Base-by-base conservation (phyloP, 306 rosid genomes). In the Prunus salicina region DNA sequence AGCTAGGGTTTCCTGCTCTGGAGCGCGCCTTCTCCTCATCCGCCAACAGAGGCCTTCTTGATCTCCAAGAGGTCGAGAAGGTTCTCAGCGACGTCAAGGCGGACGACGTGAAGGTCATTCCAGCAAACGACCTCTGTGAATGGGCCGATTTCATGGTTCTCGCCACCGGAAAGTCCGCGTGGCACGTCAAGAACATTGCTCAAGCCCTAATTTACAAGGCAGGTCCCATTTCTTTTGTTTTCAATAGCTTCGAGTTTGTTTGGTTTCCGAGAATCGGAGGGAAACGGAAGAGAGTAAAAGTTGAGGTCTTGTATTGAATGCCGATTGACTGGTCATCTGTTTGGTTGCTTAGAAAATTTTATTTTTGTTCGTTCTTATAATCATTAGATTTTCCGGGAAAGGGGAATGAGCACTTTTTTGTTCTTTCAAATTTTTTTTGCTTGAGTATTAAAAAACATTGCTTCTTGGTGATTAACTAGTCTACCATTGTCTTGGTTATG, bases 101-200 rank as follows among this genome's bases (percentile, higher is more conserved):
- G 0, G 97, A 95, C 53, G 89, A 95, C 62, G 90, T 92, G 13
- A 92, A 85, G 87, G 89, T 92, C 61, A 79, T 95, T 9, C 90
- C 96, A 15, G 88, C 72, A 27, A 84, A 83, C 58, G 82, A 82
- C 15, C 86, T 82, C 73, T 72, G 82, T 65, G 90, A 87, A 46
- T 92, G 97, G 97, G 97, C 96, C 38, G 97, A 95, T 89, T 87
- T 80, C 86, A 92, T 91, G 91, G 97, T 92, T 3, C 81, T 95
- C 12, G 97, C 97, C 52, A 92, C 97, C 55, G 97, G 97, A 24
- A 90, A 92, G 83, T 95, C 99, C 22, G 74, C 88, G 18, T 95
- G 97, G 99, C 97, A 95, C 69, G 97, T 95, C 46, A 92, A 80
- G 96, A 95, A 95, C 80, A 95, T 95, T 49, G 97, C 97, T 71